Base-by-base conservation (phyloP, 2,329 filamentous ascomycete genomes). In the Nannizziopsis arthrosporioides region DNA sequence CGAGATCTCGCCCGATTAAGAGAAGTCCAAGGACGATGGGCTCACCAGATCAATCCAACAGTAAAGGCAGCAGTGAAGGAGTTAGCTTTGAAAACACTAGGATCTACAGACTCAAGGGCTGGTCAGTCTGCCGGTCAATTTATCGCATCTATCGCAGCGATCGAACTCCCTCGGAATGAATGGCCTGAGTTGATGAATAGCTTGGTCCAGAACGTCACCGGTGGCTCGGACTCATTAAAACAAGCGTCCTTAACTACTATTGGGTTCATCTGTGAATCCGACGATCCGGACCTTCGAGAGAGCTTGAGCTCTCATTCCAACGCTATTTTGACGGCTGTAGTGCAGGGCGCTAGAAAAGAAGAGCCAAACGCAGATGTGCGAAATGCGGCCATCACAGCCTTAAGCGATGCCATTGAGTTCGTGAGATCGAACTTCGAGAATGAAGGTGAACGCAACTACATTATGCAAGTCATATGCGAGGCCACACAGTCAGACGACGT, bases 391-490 rank as follows among this genome's bases (percentile, higher is more conserved):
- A 92, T 98, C 63, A 85, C 85, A 43, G 92, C 92, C 40, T 82
- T 98, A 39, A 86, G 89, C 59, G 92, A 98, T 69, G 95, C 90
- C 35, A 82, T 96, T 51, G 92, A 98, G 68, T 98, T 98, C 62
- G 90, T 98, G 50, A 81, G 88, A 56, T 93, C 87, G 71, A 98
- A 98, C 73, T 98, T 98, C 69, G 93, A 95, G 70, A 92, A 96
- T 61, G 92, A 98, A 70, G 92, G 90, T 61, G 92, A 98, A 76
- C 83, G 92, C 58, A 98, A 98, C 73, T 98, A 96, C 74, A 98
- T 98, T 63, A 98, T 98, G 92, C 92, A 98, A 73, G 92, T 98
- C 56, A 87, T 98, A 61, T 98, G 92, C 71, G 92, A 98, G 74
- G 92, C 92, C 59, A 98, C 92, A 48, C 92, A 98, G 72, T 88